Evolutionary conservation across 73 alveolate species (phyloP).

Genomic region (Tetrahymena elliotti): DNA sequence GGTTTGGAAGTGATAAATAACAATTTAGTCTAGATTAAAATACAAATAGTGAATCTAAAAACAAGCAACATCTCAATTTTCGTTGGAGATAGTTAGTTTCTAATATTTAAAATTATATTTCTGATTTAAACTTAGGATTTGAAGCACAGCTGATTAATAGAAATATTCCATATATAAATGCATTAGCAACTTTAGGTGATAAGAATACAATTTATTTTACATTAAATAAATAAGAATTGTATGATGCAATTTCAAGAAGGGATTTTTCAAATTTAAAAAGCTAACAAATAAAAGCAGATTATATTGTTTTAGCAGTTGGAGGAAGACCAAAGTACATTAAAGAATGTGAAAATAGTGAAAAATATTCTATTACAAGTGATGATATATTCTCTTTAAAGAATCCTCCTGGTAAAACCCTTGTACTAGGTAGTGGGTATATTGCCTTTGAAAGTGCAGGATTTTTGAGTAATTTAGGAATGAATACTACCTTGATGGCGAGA

Average conservation of each 20-base stretch:
- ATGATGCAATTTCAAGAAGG: conserved; percentile 4
- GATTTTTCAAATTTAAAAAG: not conserved
- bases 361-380: conserved; percentile 77
- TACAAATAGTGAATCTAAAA: conserved; percentile 48
- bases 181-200: conserved; percentile 55
- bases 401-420: conserved; percentile 81
- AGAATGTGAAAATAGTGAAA: conserved; percentile 22
- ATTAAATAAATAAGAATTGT: conserved; percentile 32
- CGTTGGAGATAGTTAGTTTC: conserved; percentile 52
- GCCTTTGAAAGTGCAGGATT: conserved; percentile 73
- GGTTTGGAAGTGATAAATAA: conserved; percentile 38
- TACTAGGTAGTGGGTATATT: conserved; percentile 92
- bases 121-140: conserved; percentile 60
- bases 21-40: conserved; percentile 68
- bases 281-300: conserved; percentile 5
- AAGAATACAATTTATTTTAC: conserved; percentile 53
- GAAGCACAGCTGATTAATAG: conserved; percentile 35
- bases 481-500: conserved; percentile 62
- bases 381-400: conserved; percentile 75
- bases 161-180: conserved; percentile 48
- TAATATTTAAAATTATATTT: conserved; percentile 47
- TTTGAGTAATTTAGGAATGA: conserved; percentile 56
- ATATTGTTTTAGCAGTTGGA: conserved; percentile 26
- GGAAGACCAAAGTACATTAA: conserved; percentile 35
- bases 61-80: conserved; percentile 52